Evolutionary conservation across 352 stramenopile species (phyloP).

Genomic region (Globisporangium heterothallicum): DNA sequence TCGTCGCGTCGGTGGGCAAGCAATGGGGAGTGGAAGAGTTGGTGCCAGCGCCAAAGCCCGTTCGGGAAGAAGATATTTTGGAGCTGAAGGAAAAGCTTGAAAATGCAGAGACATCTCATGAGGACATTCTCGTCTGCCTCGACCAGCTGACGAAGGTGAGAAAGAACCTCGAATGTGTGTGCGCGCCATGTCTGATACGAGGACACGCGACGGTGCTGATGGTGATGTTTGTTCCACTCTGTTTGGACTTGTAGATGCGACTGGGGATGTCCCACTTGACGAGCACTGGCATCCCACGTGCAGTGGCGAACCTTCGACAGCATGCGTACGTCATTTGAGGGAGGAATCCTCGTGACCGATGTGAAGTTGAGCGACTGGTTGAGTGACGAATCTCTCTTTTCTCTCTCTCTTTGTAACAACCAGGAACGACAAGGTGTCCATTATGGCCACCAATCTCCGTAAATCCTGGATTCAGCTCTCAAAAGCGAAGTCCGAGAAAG

Average conservation of each 20-base stretch:
- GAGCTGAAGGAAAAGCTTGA: constrained; percentile 54
- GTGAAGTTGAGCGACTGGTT: no score
- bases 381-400: constrained; percentile 1
- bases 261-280: constrained; percentile 60
- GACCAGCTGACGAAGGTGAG: constrained; percentile 42
- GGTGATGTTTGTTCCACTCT: background rate
- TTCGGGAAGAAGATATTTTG: constrained; percentile 54
- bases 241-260: constrained; percentile 36
- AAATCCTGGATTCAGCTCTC: constrained; percentile 69
- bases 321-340: constrained; percentile 44
- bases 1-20: constrained; percentile 33
- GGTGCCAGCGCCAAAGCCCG: constrained; percentile 37
- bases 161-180: background rate
- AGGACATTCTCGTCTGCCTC: constrained; percentile 60
- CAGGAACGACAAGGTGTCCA: constrained; percentile 79
- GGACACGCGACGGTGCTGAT: background rate
- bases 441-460: constrained; percentile 55
- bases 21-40: constrained; percentile 46
- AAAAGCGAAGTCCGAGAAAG: constrained; percentile 30
- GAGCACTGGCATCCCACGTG: constrained; percentile 57
- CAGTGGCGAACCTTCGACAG: constrained; percentile 62
- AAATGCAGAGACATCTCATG: constrained; percentile 43
- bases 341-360: no score
- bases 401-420: constrained; percentile 4
- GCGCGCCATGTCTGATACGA: background rate